Evolutionary conservation across 2,329 filamentous ascomycete species (phyloP).

Genomic region (Calonectria montana): DNA sequence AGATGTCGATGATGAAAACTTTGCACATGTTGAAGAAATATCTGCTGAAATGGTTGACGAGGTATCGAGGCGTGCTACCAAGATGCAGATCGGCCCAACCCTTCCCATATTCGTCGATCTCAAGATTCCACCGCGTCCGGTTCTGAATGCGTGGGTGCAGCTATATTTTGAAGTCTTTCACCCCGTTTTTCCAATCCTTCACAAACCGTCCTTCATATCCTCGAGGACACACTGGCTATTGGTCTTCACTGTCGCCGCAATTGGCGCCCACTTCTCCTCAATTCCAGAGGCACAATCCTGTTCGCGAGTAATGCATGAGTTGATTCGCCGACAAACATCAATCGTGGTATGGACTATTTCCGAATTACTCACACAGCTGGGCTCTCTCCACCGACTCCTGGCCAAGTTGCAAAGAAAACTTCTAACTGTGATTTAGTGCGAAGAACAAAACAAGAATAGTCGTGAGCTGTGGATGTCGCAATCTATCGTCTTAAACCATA

Average conservation of each 20-base stretch:
- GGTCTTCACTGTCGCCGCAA: background rate
- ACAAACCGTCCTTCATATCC: background rate
- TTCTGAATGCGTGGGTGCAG: slow-evolving; percentile 6
- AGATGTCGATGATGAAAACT: background rate
- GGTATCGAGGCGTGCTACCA: background rate
- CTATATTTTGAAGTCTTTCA: slow-evolving; percentile 1
- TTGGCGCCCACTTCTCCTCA: slow-evolving; percentile 1
- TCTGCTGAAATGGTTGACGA: background rate
- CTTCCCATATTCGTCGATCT: background rate
- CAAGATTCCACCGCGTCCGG: background rate
- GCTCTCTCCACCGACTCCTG: background rate
- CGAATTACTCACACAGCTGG: background rate
- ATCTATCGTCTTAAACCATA: background rate
- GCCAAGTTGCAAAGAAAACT: background rate
- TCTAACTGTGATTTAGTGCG: background rate
- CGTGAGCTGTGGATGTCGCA: slow-evolving; percentile 7
- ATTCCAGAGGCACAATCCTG: background rate
- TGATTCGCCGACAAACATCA: slow-evolving; percentile 1
- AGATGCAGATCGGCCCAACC: background rate
- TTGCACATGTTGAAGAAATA: background rate
- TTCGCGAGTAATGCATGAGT: background rate
- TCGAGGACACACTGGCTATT: slow-evolving; percentile 1
- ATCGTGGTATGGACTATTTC: background rate
- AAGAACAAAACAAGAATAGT: background rate
- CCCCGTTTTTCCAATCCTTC: background rate